Evolutionary conservation across 2,329 filamentous ascomycete genomes (phyloP).

Genomic region (Monilinia fructigena): DNA sequence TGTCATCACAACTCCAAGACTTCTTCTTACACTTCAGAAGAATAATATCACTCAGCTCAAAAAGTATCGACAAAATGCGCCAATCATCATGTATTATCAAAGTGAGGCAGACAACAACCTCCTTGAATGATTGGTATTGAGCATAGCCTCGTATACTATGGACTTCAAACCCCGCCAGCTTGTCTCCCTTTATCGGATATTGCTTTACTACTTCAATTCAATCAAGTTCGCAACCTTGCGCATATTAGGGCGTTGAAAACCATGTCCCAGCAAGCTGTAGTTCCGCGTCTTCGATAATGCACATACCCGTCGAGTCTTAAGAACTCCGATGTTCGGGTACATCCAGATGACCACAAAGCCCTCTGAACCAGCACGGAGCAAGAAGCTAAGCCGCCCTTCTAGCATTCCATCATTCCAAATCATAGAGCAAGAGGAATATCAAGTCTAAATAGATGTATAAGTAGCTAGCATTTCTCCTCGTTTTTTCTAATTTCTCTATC

Average conservation of each 20-base stretch:
- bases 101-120: constrained; percentile 11
- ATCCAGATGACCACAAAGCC: constrained; percentile 9
- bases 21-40: background rate
- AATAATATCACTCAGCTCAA: background rate
- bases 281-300: constrained; percentile 4
- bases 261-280: background rate
- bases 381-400: constrained; percentile 12
- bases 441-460: constrained; percentile 4
- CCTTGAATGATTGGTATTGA: background rate
- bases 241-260: constrained; percentile 3
- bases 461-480: background rate
- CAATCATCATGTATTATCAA: background rate
- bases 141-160: background rate
- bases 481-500: background rate
- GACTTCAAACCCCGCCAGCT: background rate
- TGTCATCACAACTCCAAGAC: background rate
- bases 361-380: constrained; percentile 8
- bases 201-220: background rate
- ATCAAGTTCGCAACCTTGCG: background rate
- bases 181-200: constrained; percentile 5
- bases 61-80: background rate
- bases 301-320: background rate
- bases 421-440: background rate
- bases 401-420: background rate
- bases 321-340: constrained; percentile 1